Percentiles rank a stretch among this genome's conserved stretches.
Conservation (phyloP, 768 basidiomycete genomes). For the Xerocomellus intermedius region DNA sequence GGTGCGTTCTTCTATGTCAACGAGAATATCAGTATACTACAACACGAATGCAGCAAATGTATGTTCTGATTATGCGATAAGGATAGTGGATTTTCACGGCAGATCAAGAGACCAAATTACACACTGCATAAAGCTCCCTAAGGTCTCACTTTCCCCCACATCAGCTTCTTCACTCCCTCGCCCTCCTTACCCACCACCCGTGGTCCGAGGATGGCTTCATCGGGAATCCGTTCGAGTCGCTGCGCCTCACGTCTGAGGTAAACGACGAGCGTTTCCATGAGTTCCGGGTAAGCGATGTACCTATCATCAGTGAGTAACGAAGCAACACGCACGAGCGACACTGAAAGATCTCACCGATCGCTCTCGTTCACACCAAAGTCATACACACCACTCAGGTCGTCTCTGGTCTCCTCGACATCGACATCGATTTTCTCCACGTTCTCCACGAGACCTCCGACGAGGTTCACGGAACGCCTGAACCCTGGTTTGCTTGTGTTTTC, state of each 20-base stretch:
- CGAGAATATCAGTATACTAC: slow-evolving; percentile 1
- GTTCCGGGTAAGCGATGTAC: slow-evolving; percentile 71
- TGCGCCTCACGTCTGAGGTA: slow-evolving; percentile 74
- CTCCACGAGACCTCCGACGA: slow-evolving; percentile 64
- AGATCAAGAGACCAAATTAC: not conserved
- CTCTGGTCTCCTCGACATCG: slow-evolving; percentile 55
- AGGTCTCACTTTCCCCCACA: slow-evolving; percentile 27
- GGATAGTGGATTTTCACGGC: not conserved
- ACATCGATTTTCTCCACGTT: slow-evolving; percentile 58
- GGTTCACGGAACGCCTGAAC: slow-evolving; percentile 66
- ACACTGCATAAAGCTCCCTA: slow-evolving; percentile 6
- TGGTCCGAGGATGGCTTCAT: slow-evolving; percentile 38
- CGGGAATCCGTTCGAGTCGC: slow-evolving; percentile 58
- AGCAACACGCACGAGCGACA: not conserved
- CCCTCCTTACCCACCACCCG: slow-evolving; percentile 33
- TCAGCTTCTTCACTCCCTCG: slow-evolving; percentile 30
- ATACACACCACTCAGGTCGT: slow-evolving; percentile 71
- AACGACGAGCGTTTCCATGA: slow-evolving; percentile 65
- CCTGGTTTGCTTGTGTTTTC: slow-evolving; percentile 1
- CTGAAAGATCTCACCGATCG: slow-evolving; percentile 24
- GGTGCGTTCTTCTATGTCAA: not conserved
- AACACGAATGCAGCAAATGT: not conserved
- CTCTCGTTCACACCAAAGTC: slow-evolving; percentile 60
- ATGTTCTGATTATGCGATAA: slow-evolving; percentile 3
- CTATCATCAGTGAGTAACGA: slow-evolving; percentile 37